phyloP scores from a whole-genome alignment of 2,329 filamentous ascomycete species.

The Lachnellula occidentalis region DNA sequence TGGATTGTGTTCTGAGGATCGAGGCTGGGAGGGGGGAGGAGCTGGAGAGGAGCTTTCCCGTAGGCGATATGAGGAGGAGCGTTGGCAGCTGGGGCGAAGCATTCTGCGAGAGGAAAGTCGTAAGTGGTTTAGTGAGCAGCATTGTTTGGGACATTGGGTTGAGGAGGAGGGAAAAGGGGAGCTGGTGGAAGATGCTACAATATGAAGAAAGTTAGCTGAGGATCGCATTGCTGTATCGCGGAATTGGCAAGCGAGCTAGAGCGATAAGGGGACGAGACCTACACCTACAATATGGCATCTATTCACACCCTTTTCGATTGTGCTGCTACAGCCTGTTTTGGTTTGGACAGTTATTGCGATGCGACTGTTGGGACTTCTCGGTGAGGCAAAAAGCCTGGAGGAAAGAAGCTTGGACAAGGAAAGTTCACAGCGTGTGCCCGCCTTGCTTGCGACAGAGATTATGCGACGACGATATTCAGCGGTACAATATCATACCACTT shows the following conservation, averaged over 20 bases:
- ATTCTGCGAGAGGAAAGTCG: conserved; percentile 56
- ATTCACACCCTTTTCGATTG: not conserved
- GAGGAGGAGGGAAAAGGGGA: conserved; percentile 5
- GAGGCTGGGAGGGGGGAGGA: conserved; percentile 51
- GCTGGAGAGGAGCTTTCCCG: conserved; percentile 59
- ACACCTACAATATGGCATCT: not conserved
- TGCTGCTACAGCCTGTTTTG: no score
- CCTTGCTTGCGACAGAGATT: no score
- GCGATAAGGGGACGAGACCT: no score
- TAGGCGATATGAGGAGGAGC: conserved; percentile 52
- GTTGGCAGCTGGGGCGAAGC: conserved; percentile 50
- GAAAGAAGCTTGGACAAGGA: no score
- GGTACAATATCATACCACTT: no score
- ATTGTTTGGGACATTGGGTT: conserved; percentile 25
- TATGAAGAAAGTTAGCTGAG: not conserved
- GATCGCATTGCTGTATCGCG: not conserved
- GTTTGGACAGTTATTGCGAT: no score
- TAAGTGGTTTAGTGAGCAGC: conserved; percentile 61
- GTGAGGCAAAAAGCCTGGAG: no score
- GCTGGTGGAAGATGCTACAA: conserved; percentile 18
- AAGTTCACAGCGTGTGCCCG: not conserved
- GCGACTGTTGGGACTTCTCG: no score
- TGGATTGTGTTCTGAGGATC: conserved; percentile 56
- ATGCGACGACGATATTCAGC: no score
- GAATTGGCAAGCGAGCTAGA: not conserved